Evolutionary conservation across 495 filamentous ascomycete species (phyloP).

Genomic region (Neurospora terricola): DNA sequence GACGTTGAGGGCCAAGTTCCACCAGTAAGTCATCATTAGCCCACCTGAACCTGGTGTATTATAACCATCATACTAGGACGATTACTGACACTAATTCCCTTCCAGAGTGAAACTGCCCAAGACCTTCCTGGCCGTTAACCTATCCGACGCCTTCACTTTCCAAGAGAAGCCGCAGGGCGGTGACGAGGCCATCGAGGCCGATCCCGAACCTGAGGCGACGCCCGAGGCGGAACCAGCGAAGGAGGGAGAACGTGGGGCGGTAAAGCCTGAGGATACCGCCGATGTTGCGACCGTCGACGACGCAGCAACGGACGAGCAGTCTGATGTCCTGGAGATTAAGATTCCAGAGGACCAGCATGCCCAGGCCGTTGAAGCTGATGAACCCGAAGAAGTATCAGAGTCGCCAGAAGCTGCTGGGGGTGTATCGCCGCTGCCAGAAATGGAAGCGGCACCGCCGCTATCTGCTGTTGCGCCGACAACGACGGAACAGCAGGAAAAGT

Average conservation of each 20-base stretch:
- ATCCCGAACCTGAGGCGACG: neutral
- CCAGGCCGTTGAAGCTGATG: neutral
- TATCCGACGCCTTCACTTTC: conserved; percentile 60
- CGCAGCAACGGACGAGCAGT: neutral
- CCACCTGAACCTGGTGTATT: neutral
- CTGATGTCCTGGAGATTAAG: conserved; percentile 10
- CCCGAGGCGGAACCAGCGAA: neutral
- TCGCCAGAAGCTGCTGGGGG: neutral
- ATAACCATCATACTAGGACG: neutral
- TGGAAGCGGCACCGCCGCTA: neutral
- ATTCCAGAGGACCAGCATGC: neutral
- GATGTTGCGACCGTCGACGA: neutral
- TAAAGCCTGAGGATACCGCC: neutral
- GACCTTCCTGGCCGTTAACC: conserved; percentile 82
- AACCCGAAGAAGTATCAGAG: neutral
- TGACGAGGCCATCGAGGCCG: conserved; percentile 5
- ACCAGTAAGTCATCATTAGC: conserved; percentile 52
- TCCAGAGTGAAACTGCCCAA: conserved; percentile 84
- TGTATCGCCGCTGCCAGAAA: neutral
- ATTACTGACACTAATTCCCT: neutral
- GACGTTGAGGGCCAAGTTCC: conserved; percentile 86
- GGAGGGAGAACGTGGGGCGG: neutral
- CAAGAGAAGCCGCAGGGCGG: conserved; percentile 37
- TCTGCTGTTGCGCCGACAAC: neutral
- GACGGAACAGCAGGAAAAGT: neutral